Evolutionary conservation across 1,284 basidiomycete genomes (phyloP).

Genomic region (Dichomitus squalens): DNA sequence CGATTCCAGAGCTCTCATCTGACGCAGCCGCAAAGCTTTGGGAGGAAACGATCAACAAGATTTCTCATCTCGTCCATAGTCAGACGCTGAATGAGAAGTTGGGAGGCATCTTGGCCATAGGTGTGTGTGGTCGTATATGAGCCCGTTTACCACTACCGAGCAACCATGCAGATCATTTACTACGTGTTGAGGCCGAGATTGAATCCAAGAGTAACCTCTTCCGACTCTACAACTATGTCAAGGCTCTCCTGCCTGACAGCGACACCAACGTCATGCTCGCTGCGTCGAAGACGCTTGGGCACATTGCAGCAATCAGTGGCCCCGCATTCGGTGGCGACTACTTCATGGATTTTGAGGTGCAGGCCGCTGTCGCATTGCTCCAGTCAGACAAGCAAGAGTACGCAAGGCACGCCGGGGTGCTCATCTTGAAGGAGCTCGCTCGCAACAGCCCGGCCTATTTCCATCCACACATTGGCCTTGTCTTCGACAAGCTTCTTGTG

Average conservation of each 20-base stretch:
- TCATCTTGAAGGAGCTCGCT: conserved; percentile 91
- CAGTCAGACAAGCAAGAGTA: conserved; percentile 77
- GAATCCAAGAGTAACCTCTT: conserved; percentile 79
- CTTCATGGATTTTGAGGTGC: conserved; percentile 87
- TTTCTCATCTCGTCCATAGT: conserved; percentile 86
- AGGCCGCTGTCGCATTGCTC: conserved; percentile 78
- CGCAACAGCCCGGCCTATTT: conserved; percentile 85
- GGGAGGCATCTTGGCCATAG: conserved; percentile 83
- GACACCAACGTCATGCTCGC: conserved; percentile 89
- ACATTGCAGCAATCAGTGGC: conserved; percentile 81
- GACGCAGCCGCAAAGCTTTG: conserved; percentile 78
- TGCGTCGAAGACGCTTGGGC: conserved; percentile 83
- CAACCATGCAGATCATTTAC: conserved; percentile 59
- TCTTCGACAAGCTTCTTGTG: conserved; percentile 90
- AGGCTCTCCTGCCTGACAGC: conserved; percentile 79
- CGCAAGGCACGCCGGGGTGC: conserved; percentile 81
- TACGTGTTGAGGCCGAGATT: conserved; percentile 72
- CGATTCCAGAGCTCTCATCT: conserved; percentile 75
- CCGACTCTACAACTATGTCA: conserved; percentile 91
- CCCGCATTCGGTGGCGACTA: conserved; percentile 76
- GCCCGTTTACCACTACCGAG: neutral
- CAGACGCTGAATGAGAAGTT: conserved; percentile 75
- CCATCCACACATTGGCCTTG: conserved; percentile 82
- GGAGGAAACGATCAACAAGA: conserved; percentile 80
- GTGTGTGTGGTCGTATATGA: conserved; percentile 41